Evolutionary conservation across 805 yeast species (phyloP).

Genomic region (Suhomyces kilbournensis): DNA sequence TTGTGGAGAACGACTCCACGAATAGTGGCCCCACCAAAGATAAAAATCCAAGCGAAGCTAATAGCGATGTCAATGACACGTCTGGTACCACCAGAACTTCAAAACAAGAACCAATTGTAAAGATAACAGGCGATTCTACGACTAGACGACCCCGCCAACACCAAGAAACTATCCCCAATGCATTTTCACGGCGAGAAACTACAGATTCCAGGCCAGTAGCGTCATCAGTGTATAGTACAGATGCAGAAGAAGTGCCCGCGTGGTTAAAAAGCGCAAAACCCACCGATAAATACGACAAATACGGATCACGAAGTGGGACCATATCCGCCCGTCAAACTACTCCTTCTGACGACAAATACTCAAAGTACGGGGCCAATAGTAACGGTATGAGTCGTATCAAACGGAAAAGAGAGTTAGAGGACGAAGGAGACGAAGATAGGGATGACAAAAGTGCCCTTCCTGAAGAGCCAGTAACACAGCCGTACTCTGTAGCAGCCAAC

Average conservation of each 20-base stretch:
- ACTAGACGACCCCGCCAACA: background rate
- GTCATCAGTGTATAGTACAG: constrained; percentile 27
- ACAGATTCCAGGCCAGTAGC: background rate
- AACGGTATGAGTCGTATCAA: constrained; percentile 3
- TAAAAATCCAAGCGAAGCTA: background rate
- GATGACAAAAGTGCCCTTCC: background rate
- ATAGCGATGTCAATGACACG: background rate
- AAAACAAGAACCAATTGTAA: background rate
- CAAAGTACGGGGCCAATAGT: constrained; percentile 12
- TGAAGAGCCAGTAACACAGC: background rate
- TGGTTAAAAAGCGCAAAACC: constrained; percentile 35
- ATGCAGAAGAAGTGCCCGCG: constrained; percentile 30
- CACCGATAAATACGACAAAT: constrained; percentile 37
- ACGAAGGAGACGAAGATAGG: constrained; percentile 1
- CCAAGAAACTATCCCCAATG: constrained; percentile 12
- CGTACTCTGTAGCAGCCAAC: constrained; percentile 1
- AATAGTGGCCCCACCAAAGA: background rate
- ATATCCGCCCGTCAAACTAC: background rate
- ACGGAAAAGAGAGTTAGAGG: constrained; percentile 2
- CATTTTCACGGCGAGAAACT: constrained; percentile 16
- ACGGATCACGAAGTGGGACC: constrained; percentile 23
- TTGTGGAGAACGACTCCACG: background rate
- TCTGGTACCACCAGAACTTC: background rate
- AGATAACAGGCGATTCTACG: background rate
- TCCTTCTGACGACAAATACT: constrained; percentile 12